phyloP scores from a whole-genome alignment of 441 rosid species.

The Pelargonium fulgidum region DNA sequence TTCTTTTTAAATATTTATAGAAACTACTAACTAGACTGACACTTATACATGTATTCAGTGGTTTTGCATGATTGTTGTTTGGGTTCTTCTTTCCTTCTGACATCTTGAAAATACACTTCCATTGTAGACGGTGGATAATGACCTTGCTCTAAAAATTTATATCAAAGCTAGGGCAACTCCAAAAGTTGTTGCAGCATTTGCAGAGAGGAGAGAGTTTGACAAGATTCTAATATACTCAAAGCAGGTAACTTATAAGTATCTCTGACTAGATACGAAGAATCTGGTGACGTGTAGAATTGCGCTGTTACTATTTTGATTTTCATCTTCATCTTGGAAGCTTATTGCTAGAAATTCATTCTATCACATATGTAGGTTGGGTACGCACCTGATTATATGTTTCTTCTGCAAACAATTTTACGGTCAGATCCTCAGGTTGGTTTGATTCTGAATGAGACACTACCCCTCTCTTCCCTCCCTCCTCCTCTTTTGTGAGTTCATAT shows the following conservation, averaged over 20 bases:
- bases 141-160: constrained; percentile 92
- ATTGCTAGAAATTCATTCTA: too few relatives aligned
- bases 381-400: constrained; percentile 96
- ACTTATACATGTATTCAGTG: constrained; percentile 9
- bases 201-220: constrained; percentile 99
- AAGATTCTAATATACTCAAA: constrained; percentile 93
- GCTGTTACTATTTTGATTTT: too few relatives aligned
- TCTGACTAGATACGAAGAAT: too few relatives aligned
- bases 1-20: too few relatives aligned
- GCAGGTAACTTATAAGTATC: constrained; percentile 50
- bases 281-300: too few relatives aligned
- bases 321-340: too few relatives aligned
- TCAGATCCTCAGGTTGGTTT: constrained; percentile 85
- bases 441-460: constrained; percentile 13
- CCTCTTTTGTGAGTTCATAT: too few relatives aligned
- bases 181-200: constrained; percentile 99
- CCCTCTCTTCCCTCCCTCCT: too few relatives aligned
- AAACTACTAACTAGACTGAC: not conserved
- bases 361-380: constrained; percentile 70
- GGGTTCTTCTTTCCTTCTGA: too few relatives aligned
- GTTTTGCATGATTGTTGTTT: not conserved
- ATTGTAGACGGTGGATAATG: constrained; percentile 95
- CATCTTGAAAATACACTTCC: too few relatives aligned
- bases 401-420: constrained; percentile 97
- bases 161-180: constrained; percentile 99